Evolutionary conservation across 805 yeast species (phyloP).

Genomic region (Pichia occidentalis): DNA sequence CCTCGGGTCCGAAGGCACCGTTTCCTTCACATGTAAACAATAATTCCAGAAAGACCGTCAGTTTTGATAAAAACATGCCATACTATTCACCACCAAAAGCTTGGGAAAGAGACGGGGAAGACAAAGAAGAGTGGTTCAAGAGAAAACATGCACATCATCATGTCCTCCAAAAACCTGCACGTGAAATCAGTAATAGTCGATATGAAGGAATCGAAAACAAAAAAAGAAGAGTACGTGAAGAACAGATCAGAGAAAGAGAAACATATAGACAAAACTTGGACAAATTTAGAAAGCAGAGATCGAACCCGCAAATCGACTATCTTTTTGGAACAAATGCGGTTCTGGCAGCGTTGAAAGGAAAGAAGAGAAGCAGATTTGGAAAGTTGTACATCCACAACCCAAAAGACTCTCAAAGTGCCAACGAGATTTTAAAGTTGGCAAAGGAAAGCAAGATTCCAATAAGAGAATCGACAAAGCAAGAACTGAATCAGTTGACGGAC

Average conservation of each 20-base stretch:
- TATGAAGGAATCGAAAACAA: slow-evolving; percentile 10
- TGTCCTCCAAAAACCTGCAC: slow-evolving; percentile 36
- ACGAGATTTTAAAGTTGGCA: slow-evolving; percentile 43
- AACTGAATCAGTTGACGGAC: slow-evolving; percentile 52
- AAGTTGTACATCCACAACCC: slow-evolving; percentile 43
- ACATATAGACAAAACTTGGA: slow-evolving; percentile 12
- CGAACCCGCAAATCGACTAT: slow-evolving; percentile 54
- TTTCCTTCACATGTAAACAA: slow-evolving; percentile 13
- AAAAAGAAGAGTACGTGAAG: slow-evolving; percentile 16
- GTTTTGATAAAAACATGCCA: slow-evolving; percentile 42
- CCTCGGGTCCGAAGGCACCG: slow-evolving; percentile 26
- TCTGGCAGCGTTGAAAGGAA: slow-evolving; percentile 55
- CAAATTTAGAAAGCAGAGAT: slow-evolving; percentile 15
- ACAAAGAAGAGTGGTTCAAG: slow-evolving; percentile 56
- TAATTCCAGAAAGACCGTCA: slow-evolving; percentile 13
- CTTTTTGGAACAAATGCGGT: slow-evolving; percentile 75
- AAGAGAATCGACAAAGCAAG: slow-evolving; percentile 35
- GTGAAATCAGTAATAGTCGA: slow-evolving; percentile 15
- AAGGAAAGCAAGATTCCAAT: slow-evolving; percentile 35
- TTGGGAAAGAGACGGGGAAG: slow-evolving; percentile 58
- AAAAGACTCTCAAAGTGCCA: slow-evolving; percentile 23
- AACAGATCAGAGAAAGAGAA: slow-evolving; percentile 5
- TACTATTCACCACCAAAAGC: slow-evolving; percentile 40
- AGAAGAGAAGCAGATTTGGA: slow-evolving; percentile 47
- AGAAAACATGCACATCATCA: slow-evolving; percentile 63